These are phyloP conservation scores for Phytophthora pseudosyringae DNA, from an alignment of 352 stramenopile genomes.

Conservation along the genomic window DNA sequence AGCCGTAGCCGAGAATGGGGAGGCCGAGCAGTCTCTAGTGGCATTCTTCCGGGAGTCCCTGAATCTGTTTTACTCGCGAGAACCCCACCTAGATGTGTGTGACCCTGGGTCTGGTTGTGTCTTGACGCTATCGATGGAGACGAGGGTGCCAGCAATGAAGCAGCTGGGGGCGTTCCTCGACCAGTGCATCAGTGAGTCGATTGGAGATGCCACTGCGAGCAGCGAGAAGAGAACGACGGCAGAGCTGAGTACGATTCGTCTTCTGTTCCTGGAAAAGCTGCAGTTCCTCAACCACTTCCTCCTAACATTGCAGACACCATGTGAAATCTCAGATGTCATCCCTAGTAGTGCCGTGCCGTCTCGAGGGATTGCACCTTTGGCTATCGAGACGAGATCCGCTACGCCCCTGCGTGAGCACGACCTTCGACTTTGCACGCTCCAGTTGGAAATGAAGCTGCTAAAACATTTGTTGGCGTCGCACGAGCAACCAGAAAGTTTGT, in stretches of 20 bases:
- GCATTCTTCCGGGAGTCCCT: constrained; percentile 40
- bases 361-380: constrained; percentile 31
- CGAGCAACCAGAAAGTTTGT: not conserved
- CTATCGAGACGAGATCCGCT: constrained; percentile 20
- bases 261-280: constrained; percentile 37
- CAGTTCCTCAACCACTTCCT: constrained; percentile 64
- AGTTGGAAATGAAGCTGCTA: constrained; percentile 28
- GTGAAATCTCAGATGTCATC: constrained; percentile 10
- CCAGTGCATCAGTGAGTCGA: constrained; percentile 20
- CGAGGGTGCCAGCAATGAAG: constrained; percentile 24
- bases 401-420: not conserved
- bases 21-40: constrained; percentile 19
- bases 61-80: constrained; percentile 48
- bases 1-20: constrained; percentile 8
- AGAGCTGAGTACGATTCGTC: constrained; percentile 13
- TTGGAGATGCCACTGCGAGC: not conserved
- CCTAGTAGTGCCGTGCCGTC: not conserved
- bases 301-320: constrained; percentile 44
- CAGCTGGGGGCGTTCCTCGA: constrained; percentile 40
- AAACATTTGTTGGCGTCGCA: constrained; percentile 20
- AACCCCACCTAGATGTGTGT: constrained; percentile 40
- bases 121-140: constrained; percentile 33
- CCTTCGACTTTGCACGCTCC: constrained; percentile 27
- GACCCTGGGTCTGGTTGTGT: constrained; percentile 44
- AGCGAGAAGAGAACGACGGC: not conserved